Evolutionary conservation across 257 asterid species (phyloP).

Genomic region (Vinca minor): DNA sequence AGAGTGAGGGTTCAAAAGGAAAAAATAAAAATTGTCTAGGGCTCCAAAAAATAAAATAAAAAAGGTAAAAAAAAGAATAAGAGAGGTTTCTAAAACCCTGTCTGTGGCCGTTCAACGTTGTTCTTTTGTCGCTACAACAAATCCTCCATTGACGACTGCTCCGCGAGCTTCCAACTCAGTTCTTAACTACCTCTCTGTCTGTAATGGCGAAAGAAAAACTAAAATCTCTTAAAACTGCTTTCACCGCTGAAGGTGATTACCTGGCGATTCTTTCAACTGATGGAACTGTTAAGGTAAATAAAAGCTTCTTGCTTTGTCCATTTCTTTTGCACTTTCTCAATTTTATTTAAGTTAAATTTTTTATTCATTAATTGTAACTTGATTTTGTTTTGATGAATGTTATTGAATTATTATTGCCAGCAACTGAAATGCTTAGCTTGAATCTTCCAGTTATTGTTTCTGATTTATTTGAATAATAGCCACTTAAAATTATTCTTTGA

Average conservation of each 20-base stretch:
- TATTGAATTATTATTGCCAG: neutral
- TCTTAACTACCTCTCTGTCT: neutral
- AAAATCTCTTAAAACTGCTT: slow-evolving; percentile 20
- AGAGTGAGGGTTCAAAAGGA: no score
- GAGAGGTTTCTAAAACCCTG: no score
- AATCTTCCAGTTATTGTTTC: neutral
- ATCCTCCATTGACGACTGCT: no score
- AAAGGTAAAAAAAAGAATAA: no score
- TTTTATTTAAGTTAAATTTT: neutral
- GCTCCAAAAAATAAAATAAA: no score
- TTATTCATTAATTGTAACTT: neutral
- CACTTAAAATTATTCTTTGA: neutral
- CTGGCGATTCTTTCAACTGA: slow-evolving; percentile 21
- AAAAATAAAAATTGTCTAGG: neutral
- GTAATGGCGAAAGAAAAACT: slow-evolving; percentile 23
- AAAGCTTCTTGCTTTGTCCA: neutral
- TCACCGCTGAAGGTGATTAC: slow-evolving; percentile 20
- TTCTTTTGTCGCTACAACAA: neutral
- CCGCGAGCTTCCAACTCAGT: neutral
- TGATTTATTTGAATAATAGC: neutral
- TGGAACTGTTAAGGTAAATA: slow-evolving; percentile 23
- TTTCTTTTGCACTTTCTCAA: neutral
- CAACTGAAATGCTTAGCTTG: neutral
- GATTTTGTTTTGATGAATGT: no score
- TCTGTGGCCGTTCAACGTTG: neutral